phyloP scores from a whole-genome alignment of 164 flowering plant genomes.

The Chimonanthus praecox region DNA sequence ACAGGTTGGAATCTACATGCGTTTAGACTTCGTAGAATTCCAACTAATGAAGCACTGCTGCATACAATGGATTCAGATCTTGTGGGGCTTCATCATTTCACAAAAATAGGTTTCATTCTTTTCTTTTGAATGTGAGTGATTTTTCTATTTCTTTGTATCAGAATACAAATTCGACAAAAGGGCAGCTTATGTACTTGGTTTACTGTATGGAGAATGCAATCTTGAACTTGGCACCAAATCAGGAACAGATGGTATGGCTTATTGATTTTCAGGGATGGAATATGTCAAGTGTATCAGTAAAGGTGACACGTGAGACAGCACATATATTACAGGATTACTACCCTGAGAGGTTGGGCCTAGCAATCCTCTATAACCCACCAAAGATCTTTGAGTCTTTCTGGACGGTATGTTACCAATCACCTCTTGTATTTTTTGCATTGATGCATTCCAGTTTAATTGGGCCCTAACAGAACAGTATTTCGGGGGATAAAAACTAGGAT shows the following conservation, averaged over 20 bases:
- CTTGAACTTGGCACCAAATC: constrained; percentile 58
- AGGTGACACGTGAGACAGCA: constrained; percentile 54
- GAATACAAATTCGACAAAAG: constrained; percentile 55
- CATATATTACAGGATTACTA: constrained; percentile 73
- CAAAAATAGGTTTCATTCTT: not conserved
- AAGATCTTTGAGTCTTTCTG: constrained; percentile 69
- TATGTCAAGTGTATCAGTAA: constrained; percentile 39
- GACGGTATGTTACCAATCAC: constrained; percentile 36
- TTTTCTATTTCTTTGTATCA: constrained; percentile 17
- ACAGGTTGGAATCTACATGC: not conserved
- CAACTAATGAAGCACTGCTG: not conserved
- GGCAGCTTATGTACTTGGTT: constrained; percentile 59
- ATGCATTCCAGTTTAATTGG: not conserved
- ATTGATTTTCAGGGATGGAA: constrained; percentile 72
- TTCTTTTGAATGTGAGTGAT: not conserved
- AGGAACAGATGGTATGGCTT: constrained; percentile 84
- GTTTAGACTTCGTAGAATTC: not conserved
- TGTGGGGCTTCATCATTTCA: not conserved
- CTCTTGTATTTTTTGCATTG: not conserved
- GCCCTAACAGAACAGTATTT: not conserved
- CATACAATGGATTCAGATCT: not conserved
- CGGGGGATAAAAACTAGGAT: not conserved
- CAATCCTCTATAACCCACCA: constrained; percentile 74
- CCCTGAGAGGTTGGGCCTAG: constrained; percentile 74
- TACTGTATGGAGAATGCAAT: constrained; percentile 74